These are phyloP conservation scores for Ustanciosporium gigantosporum DNA, from an alignment of 1,284 basidiomycete species.

Conservation along the genomic window DNA sequence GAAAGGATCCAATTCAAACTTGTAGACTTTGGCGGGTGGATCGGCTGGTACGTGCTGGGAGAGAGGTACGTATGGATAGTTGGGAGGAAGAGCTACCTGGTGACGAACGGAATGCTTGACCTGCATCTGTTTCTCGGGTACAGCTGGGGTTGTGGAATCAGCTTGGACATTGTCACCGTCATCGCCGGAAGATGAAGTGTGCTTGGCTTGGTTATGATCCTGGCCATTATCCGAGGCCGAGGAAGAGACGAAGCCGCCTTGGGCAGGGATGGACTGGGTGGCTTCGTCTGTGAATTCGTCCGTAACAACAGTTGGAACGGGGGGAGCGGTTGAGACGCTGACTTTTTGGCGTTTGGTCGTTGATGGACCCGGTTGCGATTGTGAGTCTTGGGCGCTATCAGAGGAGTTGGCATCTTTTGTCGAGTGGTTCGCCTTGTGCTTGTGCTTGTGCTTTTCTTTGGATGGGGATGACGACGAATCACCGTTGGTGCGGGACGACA, in stretches of 20 bases:
- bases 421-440: not conserved
- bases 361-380: constrained; percentile 14
- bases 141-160: not conserved
- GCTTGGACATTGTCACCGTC: not conserved
- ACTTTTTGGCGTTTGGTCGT: constrained; percentile 37
- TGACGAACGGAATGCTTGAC: constrained; percentile 70
- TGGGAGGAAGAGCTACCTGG: constrained; percentile 91
- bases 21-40: constrained; percentile 89
- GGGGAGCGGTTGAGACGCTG: constrained; percentile 5
- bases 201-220: too few relatives aligned
- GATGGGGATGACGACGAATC: too few relatives aligned
- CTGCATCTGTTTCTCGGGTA: constrained; percentile 38
- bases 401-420: not conserved
- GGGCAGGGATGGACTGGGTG: constrained; percentile 18
- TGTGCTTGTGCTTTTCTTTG: too few relatives aligned
- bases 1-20: constrained; percentile 96
- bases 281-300: constrained; percentile 50
- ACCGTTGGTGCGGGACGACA: not conserved
- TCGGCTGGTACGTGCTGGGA: constrained; percentile 86
- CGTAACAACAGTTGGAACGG: constrained; percentile 42
- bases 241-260: constrained; percentile 8
- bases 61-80: constrained; percentile 88
- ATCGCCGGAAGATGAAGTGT: constrained; percentile 9
- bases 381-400: not conserved
- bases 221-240: not conserved